A percentile compares a stretch with the other conserved stretches of the same genome.
Evolutionary conservation across 768 basidiomycete species (phyloP).

Genomic region (Boletus rubescentipes): DNA sequence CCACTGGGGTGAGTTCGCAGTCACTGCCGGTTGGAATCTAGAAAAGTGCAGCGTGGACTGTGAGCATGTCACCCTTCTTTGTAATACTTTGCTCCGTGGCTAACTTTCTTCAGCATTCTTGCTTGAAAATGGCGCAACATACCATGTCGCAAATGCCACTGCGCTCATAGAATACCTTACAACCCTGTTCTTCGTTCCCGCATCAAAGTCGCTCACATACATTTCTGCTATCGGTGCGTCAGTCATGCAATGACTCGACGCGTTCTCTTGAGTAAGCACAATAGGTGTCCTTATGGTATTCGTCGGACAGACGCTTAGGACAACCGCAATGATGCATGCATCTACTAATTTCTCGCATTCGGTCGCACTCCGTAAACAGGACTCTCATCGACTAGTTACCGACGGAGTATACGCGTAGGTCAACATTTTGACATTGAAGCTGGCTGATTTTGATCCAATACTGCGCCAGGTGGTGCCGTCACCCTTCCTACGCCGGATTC

Average conservation of each 20-base stretch:
- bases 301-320: constrained; percentile 76
- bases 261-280: background rate
- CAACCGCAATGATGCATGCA: constrained; percentile 95
- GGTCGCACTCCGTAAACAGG: constrained; percentile 72
- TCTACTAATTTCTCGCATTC: constrained; percentile 91
- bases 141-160: constrained; percentile 78
- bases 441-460: background rate
- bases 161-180: constrained; percentile 82
- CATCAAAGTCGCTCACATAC: constrained; percentile 57
- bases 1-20: constrained; percentile 93
- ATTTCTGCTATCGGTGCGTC: constrained; percentile 58
- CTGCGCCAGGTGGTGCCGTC: constrained; percentile 55
- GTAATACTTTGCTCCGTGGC: background rate
- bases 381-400: constrained; percentile 79
- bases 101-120: constrained; percentile 68
- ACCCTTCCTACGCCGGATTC: constrained; percentile 97
- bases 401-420: constrained; percentile 86
- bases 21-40: constrained; percentile 94
- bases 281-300: constrained; percentile 66
- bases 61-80: constrained; percentile 42
- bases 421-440: background rate
- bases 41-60: constrained; percentile 93
- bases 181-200: constrained; percentile 64
- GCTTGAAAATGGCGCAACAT: constrained; percentile 83
- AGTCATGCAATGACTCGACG: background rate